Evolutionary conservation across 371 early-diverging fungal species (phyloP), one percentile per base, ranked within the genome.

Genomic region (Sporodiniella umbellata): DNA sequence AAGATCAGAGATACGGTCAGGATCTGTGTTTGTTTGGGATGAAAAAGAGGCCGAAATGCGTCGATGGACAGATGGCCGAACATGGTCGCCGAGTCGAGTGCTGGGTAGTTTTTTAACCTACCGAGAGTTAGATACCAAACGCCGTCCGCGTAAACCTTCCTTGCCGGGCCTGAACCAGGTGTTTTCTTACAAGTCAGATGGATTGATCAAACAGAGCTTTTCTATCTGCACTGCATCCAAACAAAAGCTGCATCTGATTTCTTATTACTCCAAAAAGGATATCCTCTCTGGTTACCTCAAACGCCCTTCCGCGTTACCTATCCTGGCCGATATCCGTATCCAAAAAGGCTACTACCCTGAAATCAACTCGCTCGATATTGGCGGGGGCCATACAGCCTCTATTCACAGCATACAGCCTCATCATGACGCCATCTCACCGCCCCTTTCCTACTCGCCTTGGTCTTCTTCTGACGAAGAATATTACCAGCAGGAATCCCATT

Each of bases 21-120:
- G 94, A 0, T 86, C 92, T 0, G 84, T 93, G 1, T 93, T 89
- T 60, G 86, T 90, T 21, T 93, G 89, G 83, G 90, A 91, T 63
- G 93, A 93, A 75, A 79, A 83, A n/a, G 94, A 92, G 54, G 84
- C 89, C 2, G 90, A 93, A 0, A 93, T 94, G 83, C 73, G 88
- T 46, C 77, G 94, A 11, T 94, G 95, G 95, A 94, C 95, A 3
- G 95, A 94, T 59, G 92, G 93, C 11, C 80, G 86, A 40, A 85
- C 85, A 38, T 92, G 93, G 94, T 89, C 90, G 14, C 90, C 93
- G 1, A 86, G 86, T 46, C 79, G 94, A 28, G 87, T 88, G 1
- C 72, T 81, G n/a, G 89, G 90, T n/a, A 84, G 83, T 53, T 91
- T 91, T 57, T 57, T 91, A 14, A 90, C 87, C 7, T 91, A 91